A percentile compares a stretch with the other conserved stretches of the same genome.
Conservation (phyloP, 768 basidiomycete genomes). For the Phanerochaete sordida region DNA sequence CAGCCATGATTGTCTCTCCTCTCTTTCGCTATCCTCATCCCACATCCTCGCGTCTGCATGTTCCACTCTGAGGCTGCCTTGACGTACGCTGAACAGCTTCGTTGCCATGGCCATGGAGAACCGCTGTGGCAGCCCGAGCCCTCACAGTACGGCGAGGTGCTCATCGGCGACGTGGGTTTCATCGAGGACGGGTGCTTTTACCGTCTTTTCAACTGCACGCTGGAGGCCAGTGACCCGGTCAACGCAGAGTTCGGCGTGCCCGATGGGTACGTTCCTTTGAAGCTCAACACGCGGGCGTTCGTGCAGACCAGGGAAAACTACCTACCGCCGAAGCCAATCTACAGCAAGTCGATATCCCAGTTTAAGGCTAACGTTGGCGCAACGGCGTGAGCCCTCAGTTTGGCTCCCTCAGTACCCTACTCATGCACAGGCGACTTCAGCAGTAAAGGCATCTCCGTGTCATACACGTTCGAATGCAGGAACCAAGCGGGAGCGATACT, state of each 20-base stretch:
- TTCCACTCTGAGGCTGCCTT: background rate
- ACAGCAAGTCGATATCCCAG: constrained; percentile 6
- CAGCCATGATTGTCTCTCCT: no score
- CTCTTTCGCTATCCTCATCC: no score
- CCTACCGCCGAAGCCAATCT: background rate
- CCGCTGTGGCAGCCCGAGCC: constrained; percentile 19
- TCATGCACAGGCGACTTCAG: background rate
- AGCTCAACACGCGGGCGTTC: background rate
- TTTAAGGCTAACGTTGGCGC: constrained; percentile 3
- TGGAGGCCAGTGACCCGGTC: background rate
- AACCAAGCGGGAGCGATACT: background rate
- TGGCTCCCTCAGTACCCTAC: background rate
- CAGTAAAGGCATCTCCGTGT: background rate
- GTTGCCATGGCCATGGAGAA: constrained; percentile 4
- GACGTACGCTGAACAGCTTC: constrained; percentile 16
- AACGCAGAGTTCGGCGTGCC: background rate
- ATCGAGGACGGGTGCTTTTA: constrained; percentile 13
- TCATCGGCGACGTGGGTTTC: constrained; percentile 21
- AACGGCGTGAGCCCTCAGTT: constrained; percentile 6
- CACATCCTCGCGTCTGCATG: no score
- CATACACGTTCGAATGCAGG: constrained; percentile 1
- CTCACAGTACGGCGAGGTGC: constrained; percentile 6
- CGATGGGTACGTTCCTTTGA: background rate
- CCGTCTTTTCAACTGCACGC: constrained; percentile 17
- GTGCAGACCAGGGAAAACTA: background rate